Evolutionary conservation across 352 stramenopile species (phyloP).

Genomic region (Phytophthora megakarya): DNA sequence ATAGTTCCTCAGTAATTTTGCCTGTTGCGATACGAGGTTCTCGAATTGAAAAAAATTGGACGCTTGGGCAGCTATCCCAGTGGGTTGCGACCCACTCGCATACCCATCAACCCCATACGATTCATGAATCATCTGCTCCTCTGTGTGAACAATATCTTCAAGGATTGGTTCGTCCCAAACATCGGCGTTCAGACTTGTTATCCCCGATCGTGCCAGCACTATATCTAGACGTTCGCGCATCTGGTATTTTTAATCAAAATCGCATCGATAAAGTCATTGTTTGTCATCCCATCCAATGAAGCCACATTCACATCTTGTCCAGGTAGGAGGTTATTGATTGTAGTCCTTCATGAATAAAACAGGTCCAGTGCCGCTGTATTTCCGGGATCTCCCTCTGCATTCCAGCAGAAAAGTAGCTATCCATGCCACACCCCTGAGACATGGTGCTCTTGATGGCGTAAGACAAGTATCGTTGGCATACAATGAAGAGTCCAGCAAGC

Average conservation of each 20-base stretch:
- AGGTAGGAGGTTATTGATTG: neutral
- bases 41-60: neutral
- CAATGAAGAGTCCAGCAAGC: constrained; percentile 2
- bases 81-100: neutral
- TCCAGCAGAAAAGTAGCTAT: constrained; percentile 1
- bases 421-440: constrained; percentile 8
- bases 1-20: neutral
- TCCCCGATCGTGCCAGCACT: neutral
- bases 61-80: neutral
- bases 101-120: neutral
- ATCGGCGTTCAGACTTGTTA: neutral
- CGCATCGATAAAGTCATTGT: neutral
- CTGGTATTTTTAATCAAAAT: neutral
- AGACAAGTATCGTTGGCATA: neutral
- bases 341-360: neutral
- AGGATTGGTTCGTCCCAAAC: neutral
- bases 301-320: neutral
- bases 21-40: neutral
- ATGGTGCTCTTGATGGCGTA: neutral
- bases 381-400: neutral
- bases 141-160: neutral
- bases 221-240: neutral
- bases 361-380: neutral
- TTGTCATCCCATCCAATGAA: neutral
- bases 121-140: neutral